Conservation (phyloP, 495 filamentous ascomycete species). For the Parathielavia appendiculata region DNA sequence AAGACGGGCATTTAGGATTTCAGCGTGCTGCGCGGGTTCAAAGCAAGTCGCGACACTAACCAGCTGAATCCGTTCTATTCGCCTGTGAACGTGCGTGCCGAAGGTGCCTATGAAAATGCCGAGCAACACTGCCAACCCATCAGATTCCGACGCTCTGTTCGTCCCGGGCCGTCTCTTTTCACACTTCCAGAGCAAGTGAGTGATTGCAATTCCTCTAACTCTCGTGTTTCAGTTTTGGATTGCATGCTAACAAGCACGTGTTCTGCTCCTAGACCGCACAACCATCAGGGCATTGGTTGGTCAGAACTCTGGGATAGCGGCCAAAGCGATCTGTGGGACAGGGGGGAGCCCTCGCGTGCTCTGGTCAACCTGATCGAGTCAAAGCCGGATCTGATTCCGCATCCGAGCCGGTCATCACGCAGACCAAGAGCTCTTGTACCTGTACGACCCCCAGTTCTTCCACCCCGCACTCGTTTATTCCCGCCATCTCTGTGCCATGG, state of each 20-base stretch:
- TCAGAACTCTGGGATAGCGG: constrained; percentile 36
- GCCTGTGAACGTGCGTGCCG: no score
- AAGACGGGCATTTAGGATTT: no score
- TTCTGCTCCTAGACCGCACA: neutral
- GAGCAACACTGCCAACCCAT: no score
- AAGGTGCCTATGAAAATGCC: no score
- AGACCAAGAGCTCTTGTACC: constrained; percentile 6
- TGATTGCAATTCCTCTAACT: neutral
- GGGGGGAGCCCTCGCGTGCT: constrained; percentile 41
- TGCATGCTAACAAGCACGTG: neutral
- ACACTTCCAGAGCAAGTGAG: neutral
- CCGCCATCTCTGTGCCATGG: no score
- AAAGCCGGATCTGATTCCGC: neutral
- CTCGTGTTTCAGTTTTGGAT: neutral
- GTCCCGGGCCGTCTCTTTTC: neutral
- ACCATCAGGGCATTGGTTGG: constrained; percentile 27
- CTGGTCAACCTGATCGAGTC: constrained; percentile 41
- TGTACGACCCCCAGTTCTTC: neutral
- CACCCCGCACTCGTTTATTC: neutral
- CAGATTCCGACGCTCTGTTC: neutral
- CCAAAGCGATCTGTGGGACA: constrained; percentile 39
- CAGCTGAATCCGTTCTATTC: no score
- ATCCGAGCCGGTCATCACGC: neutral
- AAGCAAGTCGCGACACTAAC: no score
- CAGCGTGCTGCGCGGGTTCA: no score